phyloP scores from a whole-genome alignment of 1,284 basidiomycete genomes.

The Cryptococcus maquisensis region DNA sequence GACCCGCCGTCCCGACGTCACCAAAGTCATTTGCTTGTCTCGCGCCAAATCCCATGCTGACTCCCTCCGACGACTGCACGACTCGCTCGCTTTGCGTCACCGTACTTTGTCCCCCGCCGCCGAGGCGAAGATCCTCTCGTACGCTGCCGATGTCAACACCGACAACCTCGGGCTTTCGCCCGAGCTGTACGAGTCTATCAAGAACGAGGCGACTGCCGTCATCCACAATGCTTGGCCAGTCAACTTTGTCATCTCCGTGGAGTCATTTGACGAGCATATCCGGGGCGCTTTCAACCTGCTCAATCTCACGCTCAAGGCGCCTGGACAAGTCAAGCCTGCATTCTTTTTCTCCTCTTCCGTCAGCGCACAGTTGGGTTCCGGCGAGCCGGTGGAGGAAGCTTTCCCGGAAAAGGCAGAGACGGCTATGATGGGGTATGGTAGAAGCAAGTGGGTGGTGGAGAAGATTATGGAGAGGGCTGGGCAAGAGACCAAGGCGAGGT shows the following conservation, averaged over 20 bases:
- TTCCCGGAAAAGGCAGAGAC: conserved; percentile 31
- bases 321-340: conserved; percentile 37
- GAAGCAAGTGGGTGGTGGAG: conserved; percentile 62
- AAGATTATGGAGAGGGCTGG: conserved; percentile 53
- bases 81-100: conserved; percentile 32
- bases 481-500: conserved; percentile 37
- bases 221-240: conserved; percentile 53
- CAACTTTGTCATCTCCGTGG: conserved; percentile 47
- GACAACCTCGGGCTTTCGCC: conserved; percentile 50
- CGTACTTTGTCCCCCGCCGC: conserved; percentile 22
- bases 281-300: conserved; percentile 56
- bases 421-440: conserved; percentile 56
- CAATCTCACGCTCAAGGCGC: conserved; percentile 54
- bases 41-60: conserved; percentile 36
- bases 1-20: conserved; percentile 45
- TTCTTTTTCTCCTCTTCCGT: conserved; percentile 62
- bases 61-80: conserved; percentile 27
- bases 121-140: conserved; percentile 47
- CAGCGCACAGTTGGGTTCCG: conserved; percentile 45
- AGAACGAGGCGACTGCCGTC: conserved; percentile 49
- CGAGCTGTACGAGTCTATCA: conserved; percentile 48
- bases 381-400: conserved; percentile 21
- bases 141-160: conserved; percentile 52
- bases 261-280: conserved; percentile 56
- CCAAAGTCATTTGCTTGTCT: conserved; percentile 56